A percentile compares a stretch with the other conserved stretches of the same genome.
Conservation (phyloP, 73 alveolate genomes). For the Loxodes magnus region DNA sequence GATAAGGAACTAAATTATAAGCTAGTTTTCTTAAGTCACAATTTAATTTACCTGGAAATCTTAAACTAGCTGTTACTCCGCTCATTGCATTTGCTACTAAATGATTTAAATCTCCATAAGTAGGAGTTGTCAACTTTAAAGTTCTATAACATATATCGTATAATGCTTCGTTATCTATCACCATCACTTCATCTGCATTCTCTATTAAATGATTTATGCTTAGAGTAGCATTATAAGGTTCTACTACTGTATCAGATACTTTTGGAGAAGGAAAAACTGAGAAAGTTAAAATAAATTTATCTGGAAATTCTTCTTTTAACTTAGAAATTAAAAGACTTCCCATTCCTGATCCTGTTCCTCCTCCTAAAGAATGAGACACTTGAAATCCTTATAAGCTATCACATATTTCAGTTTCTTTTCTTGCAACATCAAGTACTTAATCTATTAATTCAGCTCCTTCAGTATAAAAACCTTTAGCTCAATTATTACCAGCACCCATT, state of each 20-base stretch:
- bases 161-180: slow-evolving; percentile 96
- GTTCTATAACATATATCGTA: slow-evolving; percentile 98
- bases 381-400: slow-evolving; percentile 91
- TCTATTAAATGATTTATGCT: slow-evolving; percentile 91
- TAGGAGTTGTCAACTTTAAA: slow-evolving; percentile 92
- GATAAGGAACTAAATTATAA: slow-evolving; percentile 98
- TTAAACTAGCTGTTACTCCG: slow-evolving; percentile 93
- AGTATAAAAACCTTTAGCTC: slow-evolving; percentile 99
- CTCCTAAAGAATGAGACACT: slow-evolving; percentile 84
- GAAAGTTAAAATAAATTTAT: slow-evolving; percentile 88
- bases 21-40: slow-evolving; percentile 95
- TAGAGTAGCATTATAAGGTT: slow-evolving; percentile 95
- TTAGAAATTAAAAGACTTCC: slow-evolving; percentile 91
- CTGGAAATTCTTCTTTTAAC: slow-evolving; percentile 89
- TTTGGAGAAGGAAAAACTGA: slow-evolving; percentile 88
- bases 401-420: slow-evolving; percentile 91
- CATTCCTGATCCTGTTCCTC: slow-evolving; percentile 96
- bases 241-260: slow-evolving; percentile 83
- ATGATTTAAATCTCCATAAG: slow-evolving; percentile 96
- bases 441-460: slow-evolving; percentile 94
- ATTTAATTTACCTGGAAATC: slow-evolving; percentile 97
- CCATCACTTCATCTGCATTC: slow-evolving; percentile 94
- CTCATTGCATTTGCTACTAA: slow-evolving; percentile 92
- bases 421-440: slow-evolving; percentile 81
- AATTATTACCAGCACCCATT: slow-evolving; percentile 95